Percentiles rank a stretch among this genome's conserved stretches.
phyloP scores from a whole-genome alignment of 495 filamentous ascomycete genomes.

The Polyplosphaeria fusca region DNA sequence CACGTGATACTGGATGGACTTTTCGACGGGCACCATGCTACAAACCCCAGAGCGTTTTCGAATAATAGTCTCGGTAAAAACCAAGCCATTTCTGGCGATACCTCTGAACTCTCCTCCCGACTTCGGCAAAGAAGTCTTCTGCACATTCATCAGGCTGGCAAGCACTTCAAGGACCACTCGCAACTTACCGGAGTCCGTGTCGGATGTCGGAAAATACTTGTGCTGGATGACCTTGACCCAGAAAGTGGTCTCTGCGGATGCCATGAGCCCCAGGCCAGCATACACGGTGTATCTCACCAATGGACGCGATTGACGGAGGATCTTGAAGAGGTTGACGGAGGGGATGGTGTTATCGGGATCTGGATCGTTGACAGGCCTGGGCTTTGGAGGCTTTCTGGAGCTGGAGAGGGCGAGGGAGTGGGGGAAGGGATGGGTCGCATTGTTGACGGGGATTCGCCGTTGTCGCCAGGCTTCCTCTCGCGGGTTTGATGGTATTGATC shows the following conservation, averaged over 20 bases:
- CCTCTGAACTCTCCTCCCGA: background rate
- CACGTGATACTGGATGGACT: no score
- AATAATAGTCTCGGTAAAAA: background rate
- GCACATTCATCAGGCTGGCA: background rate
- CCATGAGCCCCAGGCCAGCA: constrained; percentile 4
- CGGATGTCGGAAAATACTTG: background rate
- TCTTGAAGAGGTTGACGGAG: constrained; percentile 4
- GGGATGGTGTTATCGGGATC: background rate
- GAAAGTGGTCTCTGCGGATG: constrained; percentile 11
- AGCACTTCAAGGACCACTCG: background rate
- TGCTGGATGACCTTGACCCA: constrained; percentile 13
- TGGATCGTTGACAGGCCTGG: background rate
- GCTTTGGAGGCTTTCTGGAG: background rate
- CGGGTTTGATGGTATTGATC: background rate
- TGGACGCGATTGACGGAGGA: background rate
- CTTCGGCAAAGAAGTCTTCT: background rate
- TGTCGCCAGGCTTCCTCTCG: background rate
- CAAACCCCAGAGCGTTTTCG: background rate
- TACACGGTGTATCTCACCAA: constrained; percentile 6
- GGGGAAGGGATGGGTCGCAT: background rate
- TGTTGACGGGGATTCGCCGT: background rate
- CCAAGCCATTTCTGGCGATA: background rate
- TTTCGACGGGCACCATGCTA: no score
- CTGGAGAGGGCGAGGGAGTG: background rate
- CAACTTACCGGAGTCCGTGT: background rate